A percentile compares a stretch with the other conserved stretches of the same genome.
Evolutionary conservation across 1,284 basidiomycete species (phyloP).

Genomic region (Tilletia walkeri): DNA sequence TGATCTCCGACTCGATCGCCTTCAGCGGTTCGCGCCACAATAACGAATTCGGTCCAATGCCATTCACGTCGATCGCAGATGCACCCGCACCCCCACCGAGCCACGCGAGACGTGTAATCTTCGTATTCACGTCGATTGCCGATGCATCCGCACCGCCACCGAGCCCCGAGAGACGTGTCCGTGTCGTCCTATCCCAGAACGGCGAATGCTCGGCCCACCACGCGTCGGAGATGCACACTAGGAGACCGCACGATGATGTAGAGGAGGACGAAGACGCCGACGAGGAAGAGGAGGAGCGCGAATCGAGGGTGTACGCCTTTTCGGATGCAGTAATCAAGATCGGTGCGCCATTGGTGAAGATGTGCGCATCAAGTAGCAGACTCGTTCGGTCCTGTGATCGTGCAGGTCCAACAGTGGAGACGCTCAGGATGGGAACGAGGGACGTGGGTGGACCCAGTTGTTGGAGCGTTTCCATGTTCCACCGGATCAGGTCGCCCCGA

Average conservation of each 20-base stretch:
- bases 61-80: too few species aligned
- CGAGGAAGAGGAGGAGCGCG: constrained; percentile 27
- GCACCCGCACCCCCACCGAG: too few species aligned
- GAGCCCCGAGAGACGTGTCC: background rate
- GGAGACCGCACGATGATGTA: constrained; percentile 1
- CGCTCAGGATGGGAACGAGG: constrained; percentile 18
- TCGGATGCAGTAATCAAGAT: constrained; percentile 51
- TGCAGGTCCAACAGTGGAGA: constrained; percentile 27
- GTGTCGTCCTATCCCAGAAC: constrained; percentile 35
- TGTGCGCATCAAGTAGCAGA: constrained; percentile 32
- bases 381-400: constrained; percentile 23
- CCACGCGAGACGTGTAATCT: background rate
- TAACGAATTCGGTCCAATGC: background rate
- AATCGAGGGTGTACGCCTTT: constrained; percentile 46
- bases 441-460: constrained; percentile 38
- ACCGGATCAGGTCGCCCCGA: constrained; percentile 40
- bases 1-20: constrained; percentile 45
- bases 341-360: constrained; percentile 56
- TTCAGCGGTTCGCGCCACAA: constrained; percentile 39
- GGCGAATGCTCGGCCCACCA: constrained; percentile 45
- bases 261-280: too few species aligned
- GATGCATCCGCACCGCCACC: too few species aligned
- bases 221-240: constrained; percentile 42
- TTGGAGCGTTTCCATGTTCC: constrained; percentile 37
- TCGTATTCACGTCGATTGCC: too few species aligned